A percentile compares a stretch with the other conserved stretches of the same genome.
Evolutionary conservation across 352 stramenopile species (phyloP).

Genomic region (Phytophthora ohioensis): DNA sequence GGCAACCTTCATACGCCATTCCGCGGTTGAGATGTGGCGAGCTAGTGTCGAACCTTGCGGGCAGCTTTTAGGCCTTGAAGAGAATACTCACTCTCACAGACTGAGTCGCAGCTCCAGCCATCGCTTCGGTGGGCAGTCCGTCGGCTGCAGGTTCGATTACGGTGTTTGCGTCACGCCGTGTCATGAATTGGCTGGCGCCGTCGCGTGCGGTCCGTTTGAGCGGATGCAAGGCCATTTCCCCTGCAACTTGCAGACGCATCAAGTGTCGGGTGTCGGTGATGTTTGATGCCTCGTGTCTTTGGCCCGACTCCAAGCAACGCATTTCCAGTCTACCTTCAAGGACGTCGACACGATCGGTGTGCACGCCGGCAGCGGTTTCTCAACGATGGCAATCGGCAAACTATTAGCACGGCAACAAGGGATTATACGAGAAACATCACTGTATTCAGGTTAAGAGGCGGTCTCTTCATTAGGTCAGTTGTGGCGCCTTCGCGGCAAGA

Average conservation of each 20-base stretch:
- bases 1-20: no score
- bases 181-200: background rate
- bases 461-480: slow-evolving; percentile 5
- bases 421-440: slow-evolving; percentile 9
- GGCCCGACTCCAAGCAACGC: slow-evolving; percentile 9
- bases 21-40: no score
- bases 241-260: slow-evolving; percentile 1
- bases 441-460: slow-evolving; percentile 20
- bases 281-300: slow-evolving; percentile 7
- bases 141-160: background rate
- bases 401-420: background rate
- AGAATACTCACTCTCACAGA: no score
- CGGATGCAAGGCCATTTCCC: background rate
- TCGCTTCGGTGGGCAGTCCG: background rate
- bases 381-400: background rate
- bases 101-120: background rate
- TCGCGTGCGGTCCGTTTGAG: no score
- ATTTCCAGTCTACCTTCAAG: slow-evolving; percentile 29
- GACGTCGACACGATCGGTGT: slow-evolving; percentile 4
- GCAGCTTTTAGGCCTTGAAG: no score
- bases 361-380: no score
- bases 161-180: slow-evolving; percentile 8
- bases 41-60: no score
- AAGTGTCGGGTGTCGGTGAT: slow-evolving; percentile 24
- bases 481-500: background rate